Conservation (phyloP, 2,329 filamentous ascomycete genomes). For the Diaporthe batatas region DNA sequence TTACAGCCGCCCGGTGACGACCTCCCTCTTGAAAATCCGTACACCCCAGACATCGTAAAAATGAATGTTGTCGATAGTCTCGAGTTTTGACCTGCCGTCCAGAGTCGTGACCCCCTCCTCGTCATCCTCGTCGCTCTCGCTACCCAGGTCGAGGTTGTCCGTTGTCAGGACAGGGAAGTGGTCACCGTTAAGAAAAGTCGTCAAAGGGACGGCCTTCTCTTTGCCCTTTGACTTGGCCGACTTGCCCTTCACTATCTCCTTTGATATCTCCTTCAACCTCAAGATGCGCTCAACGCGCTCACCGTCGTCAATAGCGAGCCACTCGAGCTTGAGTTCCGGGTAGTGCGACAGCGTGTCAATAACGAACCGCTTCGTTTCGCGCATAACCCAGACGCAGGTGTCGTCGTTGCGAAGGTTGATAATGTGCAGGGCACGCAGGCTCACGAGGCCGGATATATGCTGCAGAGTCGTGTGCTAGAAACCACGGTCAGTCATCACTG, state of each 20-base stretch:
- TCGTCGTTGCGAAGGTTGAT: slow-evolving; percentile 68
- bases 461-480: slow-evolving; percentile 70
- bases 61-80: slow-evolving; percentile 54
- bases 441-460: slow-evolving; percentile 64
- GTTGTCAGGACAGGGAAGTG: slow-evolving; percentile 49
- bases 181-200: slow-evolving; percentile 38
- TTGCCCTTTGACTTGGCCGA: slow-evolving; percentile 53
- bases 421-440: slow-evolving; percentile 68
- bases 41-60: slow-evolving; percentile 63
- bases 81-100: slow-evolving; percentile 50
- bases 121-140: slow-evolving; percentile 52
- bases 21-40: slow-evolving; percentile 71
- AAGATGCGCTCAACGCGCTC: slow-evolving; percentile 64
- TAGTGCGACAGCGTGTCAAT: slow-evolving; percentile 70
- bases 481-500: slow-evolving; percentile 39
- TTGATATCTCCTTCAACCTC: slow-evolving; percentile 53
- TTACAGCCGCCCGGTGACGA: slow-evolving; percentile 60
- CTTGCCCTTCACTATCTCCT: slow-evolving; percentile 49
- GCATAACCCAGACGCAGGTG: slow-evolving; percentile 68
- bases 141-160: slow-evolving; percentile 44
- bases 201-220: slow-evolving; percentile 47
- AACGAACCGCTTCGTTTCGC: slow-evolving; percentile 70
- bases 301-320: slow-evolving; percentile 67
- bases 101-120: slow-evolving; percentile 47
- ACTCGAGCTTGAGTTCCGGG: slow-evolving; percentile 69